phyloP scores from a whole-genome alignment of 495 filamentous ascomycete species.

The Lasiosphaeris hirsuta region DNA sequence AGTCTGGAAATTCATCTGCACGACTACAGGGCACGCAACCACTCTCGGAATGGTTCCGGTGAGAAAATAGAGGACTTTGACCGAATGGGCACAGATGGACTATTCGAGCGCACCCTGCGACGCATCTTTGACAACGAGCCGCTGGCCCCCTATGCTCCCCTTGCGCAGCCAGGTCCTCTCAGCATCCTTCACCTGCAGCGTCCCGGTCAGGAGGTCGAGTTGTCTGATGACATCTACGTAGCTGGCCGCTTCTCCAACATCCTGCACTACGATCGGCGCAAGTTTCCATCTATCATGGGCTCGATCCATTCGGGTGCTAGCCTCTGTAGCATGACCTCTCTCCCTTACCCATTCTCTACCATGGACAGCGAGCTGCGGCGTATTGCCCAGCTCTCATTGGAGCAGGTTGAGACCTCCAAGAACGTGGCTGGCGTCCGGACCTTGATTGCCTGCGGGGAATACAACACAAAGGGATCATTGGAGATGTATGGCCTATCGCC shows the following conservation, averaged over 20 bases:
- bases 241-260: slow-evolving; percentile 89
- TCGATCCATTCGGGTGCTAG: slow-evolving; percentile 82
- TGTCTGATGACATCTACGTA: slow-evolving; percentile 69
- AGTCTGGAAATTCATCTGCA: slow-evolving; percentile 79
- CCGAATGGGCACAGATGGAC: slow-evolving; percentile 29
- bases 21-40: slow-evolving; percentile 57
- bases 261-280: slow-evolving; percentile 82
- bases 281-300: slow-evolving; percentile 72
- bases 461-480: slow-evolving; percentile 86
- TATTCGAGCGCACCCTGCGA: slow-evolving; percentile 26
- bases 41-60: slow-evolving; percentile 16
- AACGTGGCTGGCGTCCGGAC: slow-evolving; percentile 51
- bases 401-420: slow-evolving; percentile 51
- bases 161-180: slow-evolving; percentile 77
- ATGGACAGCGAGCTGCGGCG: slow-evolving; percentile 53
- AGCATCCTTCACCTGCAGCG: slow-evolving; percentile 73
- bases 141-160: slow-evolving; percentile 61
- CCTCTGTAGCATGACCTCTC: slow-evolving; percentile 70
- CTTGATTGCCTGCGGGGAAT: slow-evolving; percentile 86
- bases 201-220: slow-evolving; percentile 44
- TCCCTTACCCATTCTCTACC: slow-evolving; percentile 64
- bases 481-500: slow-evolving; percentile 73
- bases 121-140: slow-evolving; percentile 35
- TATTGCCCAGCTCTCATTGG: slow-evolving; percentile 48
- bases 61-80: slow-evolving; percentile 36